Percentiles rank a stretch among this genome's conserved stretches.
Evolutionary conservation across 108 stramenopile species (phyloP).

Genomic region (Aurantiochytrium sp.): DNA sequence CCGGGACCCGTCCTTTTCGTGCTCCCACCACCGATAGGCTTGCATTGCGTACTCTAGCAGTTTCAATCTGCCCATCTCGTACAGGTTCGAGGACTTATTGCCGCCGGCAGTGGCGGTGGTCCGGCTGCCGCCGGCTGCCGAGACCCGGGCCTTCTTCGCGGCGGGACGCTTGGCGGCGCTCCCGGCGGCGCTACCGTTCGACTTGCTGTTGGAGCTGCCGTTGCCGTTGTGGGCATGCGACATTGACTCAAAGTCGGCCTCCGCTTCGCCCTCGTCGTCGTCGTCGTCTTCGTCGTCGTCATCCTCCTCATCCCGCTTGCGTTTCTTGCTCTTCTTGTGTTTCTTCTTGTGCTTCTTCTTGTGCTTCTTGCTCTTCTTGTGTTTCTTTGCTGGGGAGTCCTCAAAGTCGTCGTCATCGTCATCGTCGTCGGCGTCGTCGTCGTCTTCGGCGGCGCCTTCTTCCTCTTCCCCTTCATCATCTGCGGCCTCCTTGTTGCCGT

Average conservation of each 20-base stretch:
- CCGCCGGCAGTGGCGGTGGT: neutral
- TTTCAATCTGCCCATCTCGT: slow-evolving; percentile 34
- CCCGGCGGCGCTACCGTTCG: neutral
- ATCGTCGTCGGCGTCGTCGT: slow-evolving; percentile 42
- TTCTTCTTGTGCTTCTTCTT: slow-evolving; percentile 9
- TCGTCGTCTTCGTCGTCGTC: slow-evolving; percentile 23
- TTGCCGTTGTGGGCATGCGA: neutral
- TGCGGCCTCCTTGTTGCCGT: neutral
- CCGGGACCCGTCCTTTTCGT: slow-evolving; percentile 68
- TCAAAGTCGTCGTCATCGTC: slow-evolving; percentile 32
- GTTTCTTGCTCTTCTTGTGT: slow-evolving; percentile 23
- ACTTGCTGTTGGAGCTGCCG: neutral
- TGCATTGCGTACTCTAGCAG: slow-evolving; percentile 39
- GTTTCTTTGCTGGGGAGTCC: neutral
- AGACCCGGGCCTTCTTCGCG: neutral
- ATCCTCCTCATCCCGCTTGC: neutral
- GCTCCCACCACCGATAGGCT: slow-evolving; percentile 66
- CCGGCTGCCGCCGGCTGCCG: neutral
- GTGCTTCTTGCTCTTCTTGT: slow-evolving; percentile 16
- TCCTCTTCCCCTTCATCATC: slow-evolving; percentile 39
- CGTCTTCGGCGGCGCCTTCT: slow-evolving; percentile 29
- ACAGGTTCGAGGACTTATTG: neutral
- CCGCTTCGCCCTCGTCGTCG: neutral
- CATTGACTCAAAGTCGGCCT: neutral
- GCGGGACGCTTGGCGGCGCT: neutral